phyloP scores from a whole-genome alignment of 2,329 filamentous ascomycete species.

The Beauveria pseudobassiana region DNA sequence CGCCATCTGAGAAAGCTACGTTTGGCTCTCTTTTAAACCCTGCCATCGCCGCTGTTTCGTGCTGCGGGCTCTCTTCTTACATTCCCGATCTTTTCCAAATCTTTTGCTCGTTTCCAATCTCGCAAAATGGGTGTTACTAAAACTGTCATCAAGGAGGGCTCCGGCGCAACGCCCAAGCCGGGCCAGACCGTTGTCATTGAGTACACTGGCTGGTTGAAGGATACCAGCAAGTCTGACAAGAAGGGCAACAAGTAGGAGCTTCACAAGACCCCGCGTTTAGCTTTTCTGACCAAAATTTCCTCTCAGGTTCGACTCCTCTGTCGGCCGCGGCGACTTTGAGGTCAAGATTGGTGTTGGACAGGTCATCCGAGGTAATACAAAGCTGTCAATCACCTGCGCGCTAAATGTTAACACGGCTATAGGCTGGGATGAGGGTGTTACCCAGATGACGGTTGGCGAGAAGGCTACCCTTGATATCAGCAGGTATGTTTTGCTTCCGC shows the following conservation, averaged over 20 bases:
- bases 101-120: background rate
- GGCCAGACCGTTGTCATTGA: slow-evolving; percentile 78
- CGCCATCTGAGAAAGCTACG: slow-evolving; percentile 6
- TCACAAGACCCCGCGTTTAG: slow-evolving; percentile 5
- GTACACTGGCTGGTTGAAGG: slow-evolving; percentile 84
- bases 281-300: background rate
- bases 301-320: slow-evolving; percentile 79
- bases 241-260: slow-evolving; percentile 64
- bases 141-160: slow-evolving; percentile 54
- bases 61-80: background rate
- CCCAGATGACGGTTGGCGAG: slow-evolving; percentile 83
- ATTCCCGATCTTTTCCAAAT: background rate
- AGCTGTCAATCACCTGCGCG: background rate
- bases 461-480: slow-evolving; percentile 79
- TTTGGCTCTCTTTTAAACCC: slow-evolving; percentile 10
- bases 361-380: slow-evolving; percentile 71
- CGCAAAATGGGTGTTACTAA: slow-evolving; percentile 67
- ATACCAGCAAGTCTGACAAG: slow-evolving; percentile 49
- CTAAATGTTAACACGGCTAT: slow-evolving; percentile 12
- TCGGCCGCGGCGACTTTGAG: slow-evolving; percentile 67
- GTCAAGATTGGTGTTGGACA: slow-evolving; percentile 72
- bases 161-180: slow-evolving; percentile 48
- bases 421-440: slow-evolving; percentile 84
- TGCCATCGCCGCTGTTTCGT: slow-evolving; percentile 10
- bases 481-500: slow-evolving; percentile 42